Conservation (phyloP, 805 yeast genomes). For the Wickerhamiella kurtzmanii region DNA sequence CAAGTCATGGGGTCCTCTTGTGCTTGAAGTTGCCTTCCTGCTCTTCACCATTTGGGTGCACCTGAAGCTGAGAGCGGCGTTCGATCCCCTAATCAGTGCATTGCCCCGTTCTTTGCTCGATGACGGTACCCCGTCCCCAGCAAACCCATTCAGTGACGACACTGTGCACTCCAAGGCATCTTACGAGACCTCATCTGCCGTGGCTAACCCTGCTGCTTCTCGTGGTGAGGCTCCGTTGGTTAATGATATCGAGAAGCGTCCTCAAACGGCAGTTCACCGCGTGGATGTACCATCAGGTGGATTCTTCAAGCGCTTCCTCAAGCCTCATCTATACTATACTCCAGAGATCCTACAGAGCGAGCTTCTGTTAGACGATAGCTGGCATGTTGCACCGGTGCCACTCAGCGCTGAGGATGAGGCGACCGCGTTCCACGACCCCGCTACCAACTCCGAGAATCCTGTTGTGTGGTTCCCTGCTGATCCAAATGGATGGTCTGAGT, state of each 20-base stretch:
- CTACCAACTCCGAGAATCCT: slow-evolving; percentile 54
- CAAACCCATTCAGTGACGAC: slow-evolving; percentile 2
- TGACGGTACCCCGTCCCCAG: not conserved
- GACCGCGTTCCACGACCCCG: slow-evolving; percentile 69
- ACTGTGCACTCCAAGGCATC: not conserved
- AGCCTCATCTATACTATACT: slow-evolving; percentile 42
- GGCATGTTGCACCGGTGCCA: slow-evolving; percentile 20
- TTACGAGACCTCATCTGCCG: not conserved
- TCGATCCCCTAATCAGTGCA: slow-evolving; percentile 39
- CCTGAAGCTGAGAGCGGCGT: slow-evolving; percentile 47
- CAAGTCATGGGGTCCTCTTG: slow-evolving; percentile 91
- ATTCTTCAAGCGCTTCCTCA: slow-evolving; percentile 36
- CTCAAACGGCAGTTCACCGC: not conserved
- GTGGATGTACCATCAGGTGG: slow-evolving; percentile 7
- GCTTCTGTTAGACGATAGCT: slow-evolving; percentile 20
- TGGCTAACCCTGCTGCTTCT: not conserved
- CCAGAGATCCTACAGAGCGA: slow-evolving; percentile 20
- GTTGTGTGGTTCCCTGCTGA: slow-evolving; percentile 88
- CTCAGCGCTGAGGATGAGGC: slow-evolving; percentile 32
- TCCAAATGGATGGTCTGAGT: slow-evolving; percentile 63
- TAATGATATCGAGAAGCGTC: slow-evolving; percentile 1
- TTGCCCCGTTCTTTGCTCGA: slow-evolving; percentile 26
- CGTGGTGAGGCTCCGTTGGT: slow-evolving; percentile 15
- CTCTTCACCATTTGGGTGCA: slow-evolving; percentile 59
- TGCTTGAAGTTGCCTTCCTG: slow-evolving; percentile 53